A percentile compares a stretch with the other conserved stretches of the same genome.
Evolutionary conservation across 208 protist genomes (phyloP).

Genomic region (Crithidia thermophila): DNA sequence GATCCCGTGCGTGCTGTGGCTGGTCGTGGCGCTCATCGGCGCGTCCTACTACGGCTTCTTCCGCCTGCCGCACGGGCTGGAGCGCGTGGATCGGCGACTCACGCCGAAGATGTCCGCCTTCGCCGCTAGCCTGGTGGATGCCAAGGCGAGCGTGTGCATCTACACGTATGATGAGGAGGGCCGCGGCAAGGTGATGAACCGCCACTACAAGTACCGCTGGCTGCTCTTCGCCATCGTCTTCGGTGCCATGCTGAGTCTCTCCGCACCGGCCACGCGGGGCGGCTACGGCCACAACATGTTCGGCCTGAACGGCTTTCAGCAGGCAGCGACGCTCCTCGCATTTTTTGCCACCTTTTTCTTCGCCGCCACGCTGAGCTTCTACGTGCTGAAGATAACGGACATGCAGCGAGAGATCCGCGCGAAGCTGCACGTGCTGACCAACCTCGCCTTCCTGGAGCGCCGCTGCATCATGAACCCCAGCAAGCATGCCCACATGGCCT

Average conservation of each 20-base stretch:
- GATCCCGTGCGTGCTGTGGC: conserved; percentile 72
- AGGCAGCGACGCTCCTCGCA: conserved; percentile 40
- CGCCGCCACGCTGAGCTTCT: conserved; percentile 46
- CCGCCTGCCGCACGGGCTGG: conserved; percentile 64
- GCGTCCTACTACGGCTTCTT: conserved; percentile 66
- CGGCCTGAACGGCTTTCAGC: conserved; percentile 38
- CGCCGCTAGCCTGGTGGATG: conserved; percentile 71
- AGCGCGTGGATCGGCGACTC: conserved; percentile 71
- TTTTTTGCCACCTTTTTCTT: conserved; percentile 70
- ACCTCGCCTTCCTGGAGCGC: conserved; percentile 68
- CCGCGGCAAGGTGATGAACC: conserved; percentile 62
- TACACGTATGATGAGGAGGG: conserved; percentile 82
- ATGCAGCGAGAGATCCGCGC: conserved; percentile 76
- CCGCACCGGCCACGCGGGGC: conserved; percentile 58
- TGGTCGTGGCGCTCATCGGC: conserved; percentile 44
- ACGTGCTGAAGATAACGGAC: conserved; percentile 75
- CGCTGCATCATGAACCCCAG: conserved; percentile 70
- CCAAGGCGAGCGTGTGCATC: conserved; percentile 66
- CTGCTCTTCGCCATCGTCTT: conserved; percentile 39
- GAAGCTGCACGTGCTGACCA: conserved; percentile 69
- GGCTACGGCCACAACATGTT: conserved; percentile 57
- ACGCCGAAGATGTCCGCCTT: conserved; percentile 68
- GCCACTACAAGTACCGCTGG: conserved; percentile 76
- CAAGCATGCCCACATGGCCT: conserved; percentile 39
- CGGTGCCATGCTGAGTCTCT: conserved; percentile 57